Base-by-base conservation (phyloP, 108 stramenopile species). In the Cyclotella cryptica region DNA sequence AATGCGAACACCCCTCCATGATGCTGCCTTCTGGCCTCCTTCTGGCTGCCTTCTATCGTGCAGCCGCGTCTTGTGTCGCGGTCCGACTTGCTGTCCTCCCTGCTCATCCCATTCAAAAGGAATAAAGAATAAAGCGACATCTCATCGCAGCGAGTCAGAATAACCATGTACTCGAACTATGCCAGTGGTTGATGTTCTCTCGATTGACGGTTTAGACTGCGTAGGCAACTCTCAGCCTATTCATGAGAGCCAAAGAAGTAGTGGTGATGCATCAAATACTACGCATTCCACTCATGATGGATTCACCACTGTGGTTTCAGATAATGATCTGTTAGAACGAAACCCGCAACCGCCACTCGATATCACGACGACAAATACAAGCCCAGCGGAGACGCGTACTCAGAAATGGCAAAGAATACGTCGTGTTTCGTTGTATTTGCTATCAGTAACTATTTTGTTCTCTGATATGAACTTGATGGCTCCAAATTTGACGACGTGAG, bases 391-490 rank as follows among this genome's bases (percentile, higher is more conserved):
- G 27, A 63, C 42, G 1, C 51, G 53, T 9, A 17, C 46, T 10
- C 42, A 55, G 18, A 66, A 66, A 66, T 75, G 74, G 77, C 19
- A 19, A 57, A 66, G 84, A 70, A 84, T 86, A 61, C 29, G 30
- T 12, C 35, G 29, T 27, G 59, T 92, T 17, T 54, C 73, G 26
- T 59, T 93, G 18, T 93, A 87, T 79, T 78, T 88, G 18, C 7
- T 88, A 12, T 88, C 88, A 3, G 78, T 87, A 10, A 79, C 91
- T 40, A 70, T 96, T 35, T 70, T 96, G 28, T 93, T 87, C 84
- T 88, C 92, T 21, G 96, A 96, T 78, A 90, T 93, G 75, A 94
- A 94, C 64, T 77, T 96, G 30, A 80, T 96, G 84, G 75, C 92
- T 41, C 96, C 96, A 18, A 94, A 94, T 67, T 67, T 96, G 45